phyloP scores from a whole-genome alignment of 2,329 filamentous ascomycete species.

The Stagonosporopsis vannaccii region DNA sequence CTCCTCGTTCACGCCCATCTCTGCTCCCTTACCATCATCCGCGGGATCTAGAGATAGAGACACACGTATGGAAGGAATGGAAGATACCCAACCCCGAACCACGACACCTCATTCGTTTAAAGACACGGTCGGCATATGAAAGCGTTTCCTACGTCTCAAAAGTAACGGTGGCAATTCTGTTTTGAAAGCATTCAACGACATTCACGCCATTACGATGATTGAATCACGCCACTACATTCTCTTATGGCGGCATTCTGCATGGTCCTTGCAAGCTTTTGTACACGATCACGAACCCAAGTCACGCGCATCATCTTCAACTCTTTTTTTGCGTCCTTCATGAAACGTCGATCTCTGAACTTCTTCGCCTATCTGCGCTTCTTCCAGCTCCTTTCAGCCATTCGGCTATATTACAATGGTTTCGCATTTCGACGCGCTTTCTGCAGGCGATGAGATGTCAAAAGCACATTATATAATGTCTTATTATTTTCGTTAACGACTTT shows the following conservation, averaged over 20 bases:
- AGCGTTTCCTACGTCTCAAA: slow-evolving; percentile 49
- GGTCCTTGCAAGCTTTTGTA: slow-evolving; percentile 36
- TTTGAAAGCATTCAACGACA: slow-evolving; percentile 51
- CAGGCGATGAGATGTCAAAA: slow-evolving; percentile 43
- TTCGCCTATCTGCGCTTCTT: slow-evolving; percentile 16
- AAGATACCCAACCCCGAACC: slow-evolving; percentile 48
- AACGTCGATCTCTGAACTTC: slow-evolving; percentile 20
- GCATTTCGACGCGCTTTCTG: slow-evolving; percentile 40
- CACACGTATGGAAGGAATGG: slow-evolving; percentile 48
- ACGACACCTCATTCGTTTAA: slow-evolving; percentile 54
- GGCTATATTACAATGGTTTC: slow-evolving; percentile 26
- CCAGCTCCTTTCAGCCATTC: slow-evolving; percentile 27
- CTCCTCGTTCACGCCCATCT: slow-evolving; percentile 47
- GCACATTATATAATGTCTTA: slow-evolving; percentile 48
- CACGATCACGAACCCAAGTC: slow-evolving; percentile 29
- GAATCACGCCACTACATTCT: slow-evolving; percentile 31
- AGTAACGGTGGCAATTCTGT: slow-evolving; percentile 49
- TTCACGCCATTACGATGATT: slow-evolving; percentile 50
- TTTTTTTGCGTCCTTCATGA: slow-evolving; percentile 19
- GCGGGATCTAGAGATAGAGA: slow-evolving; percentile 43
- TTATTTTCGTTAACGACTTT: slow-evolving; percentile 45
- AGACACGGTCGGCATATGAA: slow-evolving; percentile 53
- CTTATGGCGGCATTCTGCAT: slow-evolving; percentile 47
- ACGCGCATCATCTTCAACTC: slow-evolving; percentile 30
- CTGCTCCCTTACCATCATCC: slow-evolving; percentile 45